Evolutionary conservation across 1,284 basidiomycete species (phyloP), one percentile per base, ranked within the genome.

Genomic region (Trametes pubescens): DNA sequence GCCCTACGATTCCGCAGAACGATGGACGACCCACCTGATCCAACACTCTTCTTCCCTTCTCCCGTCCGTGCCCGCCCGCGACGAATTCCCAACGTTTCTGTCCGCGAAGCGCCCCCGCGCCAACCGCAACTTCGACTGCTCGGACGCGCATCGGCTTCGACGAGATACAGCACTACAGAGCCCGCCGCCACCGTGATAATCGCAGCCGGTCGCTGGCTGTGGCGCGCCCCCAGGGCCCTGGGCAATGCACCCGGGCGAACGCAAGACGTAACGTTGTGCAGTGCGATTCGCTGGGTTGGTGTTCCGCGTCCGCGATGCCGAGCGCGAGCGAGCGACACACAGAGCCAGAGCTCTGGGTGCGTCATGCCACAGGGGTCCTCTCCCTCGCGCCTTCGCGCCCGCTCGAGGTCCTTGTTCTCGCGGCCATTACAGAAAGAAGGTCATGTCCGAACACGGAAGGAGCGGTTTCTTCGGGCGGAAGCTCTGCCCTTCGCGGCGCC

Each of bases 191-290:
- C 32, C 51, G 35, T 38, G 34, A 54, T 26, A 54, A 3, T 35
- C 47, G 24, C 40, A 32, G 16, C 40, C 40, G 40, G 40, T 16
- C 40, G 16, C 2, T 16, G 40, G 18, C 40, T n/a, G 40, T n/a
- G 16, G 40, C 40, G 40, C 40, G 6, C 40, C 40, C 40, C 40
- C 40, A 48, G 51, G 34, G 4, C 24, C 44, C 59, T 51, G 21
- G 24, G 44, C 18, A 43, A 7, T 43, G 40, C 40, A 16, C 18
- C 40, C 40, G 40, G 18, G 16, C 6, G 18, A 7, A n/a, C 21
- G 60, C n/a, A 55, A 56, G 26, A 61, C 60, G 60, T 61, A 61
- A 61, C n/a, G 22, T 0, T n/a, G 21, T 14, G 46, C 40, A 5
- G 38, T 16, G 37, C 32, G 47, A 61, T 61, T 61, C 38, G 60